A percentile compares a stretch with the other conserved stretches of the same genome.
These are phyloP conservation scores for Neonectria hederae DNA, from an alignment of 2,329 filamentous ascomycete genomes.

Conservation along the genomic window DNA sequence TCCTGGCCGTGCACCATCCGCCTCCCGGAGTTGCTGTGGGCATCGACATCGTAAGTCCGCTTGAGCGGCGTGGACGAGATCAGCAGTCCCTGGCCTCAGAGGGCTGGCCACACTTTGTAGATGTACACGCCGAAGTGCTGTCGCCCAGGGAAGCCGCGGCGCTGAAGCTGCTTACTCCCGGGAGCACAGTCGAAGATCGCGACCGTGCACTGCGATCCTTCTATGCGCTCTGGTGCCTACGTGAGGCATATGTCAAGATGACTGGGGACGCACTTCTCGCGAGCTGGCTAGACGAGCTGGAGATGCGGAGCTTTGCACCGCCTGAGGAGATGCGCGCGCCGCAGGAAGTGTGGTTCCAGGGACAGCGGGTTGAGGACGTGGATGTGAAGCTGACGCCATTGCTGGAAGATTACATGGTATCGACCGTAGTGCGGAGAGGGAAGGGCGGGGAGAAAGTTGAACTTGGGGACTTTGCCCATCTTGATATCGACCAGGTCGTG, in stretches of 20 bases:
- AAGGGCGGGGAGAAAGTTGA: slow-evolving; percentile 51
- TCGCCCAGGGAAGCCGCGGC: slow-evolving; percentile 67
- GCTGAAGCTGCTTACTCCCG: slow-evolving; percentile 60
- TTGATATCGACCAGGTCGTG: slow-evolving; percentile 58
- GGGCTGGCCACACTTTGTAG: slow-evolving; percentile 74
- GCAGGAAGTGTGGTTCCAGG: slow-evolving; percentile 47
- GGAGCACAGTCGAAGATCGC: slow-evolving; percentile 35
- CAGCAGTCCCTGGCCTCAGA: slow-evolving; percentile 62
- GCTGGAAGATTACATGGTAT: slow-evolving; percentile 64
- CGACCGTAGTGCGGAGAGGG: slow-evolving; percentile 58
- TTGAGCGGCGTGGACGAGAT: slow-evolving; percentile 73
- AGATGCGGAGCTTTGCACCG: slow-evolving; percentile 72
- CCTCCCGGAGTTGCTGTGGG: slow-evolving; percentile 63
- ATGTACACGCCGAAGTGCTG: slow-evolving; percentile 78
- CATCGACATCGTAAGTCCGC: slow-evolving; percentile 79
- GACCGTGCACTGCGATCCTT: slow-evolving; percentile 75
- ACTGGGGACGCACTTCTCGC: slow-evolving; percentile 81
- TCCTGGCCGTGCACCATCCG: slow-evolving; percentile 63
- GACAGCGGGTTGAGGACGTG: slow-evolving; percentile 45
- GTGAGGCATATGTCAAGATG: slow-evolving; percentile 86
- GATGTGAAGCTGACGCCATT: slow-evolving; percentile 50
- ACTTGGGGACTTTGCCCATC: slow-evolving; percentile 53
- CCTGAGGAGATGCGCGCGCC: slow-evolving; percentile 50
- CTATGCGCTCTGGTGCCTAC: slow-evolving; percentile 81
- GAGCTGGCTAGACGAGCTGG: slow-evolving; percentile 74